Conservation (phyloP, 78 protist genomes). For the Polysphondylium violaceum region DNA sequence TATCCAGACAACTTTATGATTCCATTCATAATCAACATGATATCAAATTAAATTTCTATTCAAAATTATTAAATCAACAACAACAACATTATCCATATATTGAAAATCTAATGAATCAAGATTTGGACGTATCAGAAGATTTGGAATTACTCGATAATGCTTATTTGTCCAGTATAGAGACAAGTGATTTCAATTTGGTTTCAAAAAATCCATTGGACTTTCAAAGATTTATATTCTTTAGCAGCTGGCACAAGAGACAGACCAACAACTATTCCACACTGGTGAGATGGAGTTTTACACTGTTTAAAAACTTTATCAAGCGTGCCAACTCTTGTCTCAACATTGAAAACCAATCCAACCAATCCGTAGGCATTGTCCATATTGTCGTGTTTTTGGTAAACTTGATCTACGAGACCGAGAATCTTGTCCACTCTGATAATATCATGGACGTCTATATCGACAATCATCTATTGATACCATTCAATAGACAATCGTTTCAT, state of each 20-base stretch:
- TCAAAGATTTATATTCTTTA: slow-evolving; percentile 17
- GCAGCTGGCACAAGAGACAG: neutral
- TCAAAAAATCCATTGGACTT: slow-evolving; percentile 17
- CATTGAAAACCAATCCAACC: neutral
- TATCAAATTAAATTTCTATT: neutral
- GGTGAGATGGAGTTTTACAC: neutral
- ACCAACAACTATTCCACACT: neutral
- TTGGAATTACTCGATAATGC: too few species aligned
- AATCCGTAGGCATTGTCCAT: neutral
- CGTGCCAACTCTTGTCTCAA: neutral
- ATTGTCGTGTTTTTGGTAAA: neutral
- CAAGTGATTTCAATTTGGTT: slow-evolving; percentile 2
- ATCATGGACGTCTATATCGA: slow-evolving; percentile 1
- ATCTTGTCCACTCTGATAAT: neutral
- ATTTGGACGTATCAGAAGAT: too few species aligned
- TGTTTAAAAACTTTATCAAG: neutral
- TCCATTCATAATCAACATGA: neutral
- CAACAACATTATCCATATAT: too few species aligned
- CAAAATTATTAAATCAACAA: too few species aligned
- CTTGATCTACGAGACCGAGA: slow-evolving; percentile 17
- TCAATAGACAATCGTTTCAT: neutral
- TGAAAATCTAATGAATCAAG: too few species aligned
- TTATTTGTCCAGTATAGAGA: too few species aligned
- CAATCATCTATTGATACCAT: neutral
- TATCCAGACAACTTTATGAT: slow-evolving; percentile 17